Percentiles rank a stretch among this genome's conserved stretches.
These are phyloP conservation scores for Fusarium beomiforme DNA, from an alignment of 2,329 filamentous ascomycete species.

Conservation along the genomic window DNA sequence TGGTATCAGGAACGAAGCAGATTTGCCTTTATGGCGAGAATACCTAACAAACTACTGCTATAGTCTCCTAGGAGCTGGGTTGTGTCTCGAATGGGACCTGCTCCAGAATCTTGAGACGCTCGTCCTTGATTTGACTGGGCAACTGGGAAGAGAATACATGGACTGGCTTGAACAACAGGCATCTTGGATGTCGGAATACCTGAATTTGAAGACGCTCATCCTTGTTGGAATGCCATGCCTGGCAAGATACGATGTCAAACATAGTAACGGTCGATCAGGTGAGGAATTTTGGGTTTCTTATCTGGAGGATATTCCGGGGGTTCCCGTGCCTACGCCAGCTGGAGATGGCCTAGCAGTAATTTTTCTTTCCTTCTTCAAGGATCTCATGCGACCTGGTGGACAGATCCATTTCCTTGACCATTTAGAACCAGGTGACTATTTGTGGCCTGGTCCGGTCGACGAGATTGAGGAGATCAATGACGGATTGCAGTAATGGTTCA, in stretches of 20 bases:
- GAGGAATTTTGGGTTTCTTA: background rate
- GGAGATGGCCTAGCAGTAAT: background rate
- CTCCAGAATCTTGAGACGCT: background rate
- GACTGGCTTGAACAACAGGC: background rate
- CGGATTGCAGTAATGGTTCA: background rate
- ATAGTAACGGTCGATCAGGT: too few relatives aligned
- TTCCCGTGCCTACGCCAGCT: background rate
- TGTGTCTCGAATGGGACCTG: background rate
- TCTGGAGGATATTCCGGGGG: background rate
- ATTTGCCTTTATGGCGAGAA: background rate
- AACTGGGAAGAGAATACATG: too few relatives aligned
- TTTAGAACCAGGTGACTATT: background rate
- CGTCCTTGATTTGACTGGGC: background rate
- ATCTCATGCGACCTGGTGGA: background rate
- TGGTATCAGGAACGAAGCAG: background rate
- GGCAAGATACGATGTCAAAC: fast-evolving
- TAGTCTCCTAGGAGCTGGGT: background rate
- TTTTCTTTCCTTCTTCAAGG: background rate
- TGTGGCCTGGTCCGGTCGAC: background rate
- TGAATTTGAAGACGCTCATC: background rate
- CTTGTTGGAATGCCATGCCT: background rate
- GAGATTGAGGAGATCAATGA: background rate
- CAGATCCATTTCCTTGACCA: background rate
- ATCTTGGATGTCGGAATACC: background rate
- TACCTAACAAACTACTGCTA: background rate